Evolutionary conservation across 2,329 filamentous ascomycete genomes (phyloP), one percentile per base, ranked within the genome.

Genomic region (Alternaria triticimaculans): DNA sequence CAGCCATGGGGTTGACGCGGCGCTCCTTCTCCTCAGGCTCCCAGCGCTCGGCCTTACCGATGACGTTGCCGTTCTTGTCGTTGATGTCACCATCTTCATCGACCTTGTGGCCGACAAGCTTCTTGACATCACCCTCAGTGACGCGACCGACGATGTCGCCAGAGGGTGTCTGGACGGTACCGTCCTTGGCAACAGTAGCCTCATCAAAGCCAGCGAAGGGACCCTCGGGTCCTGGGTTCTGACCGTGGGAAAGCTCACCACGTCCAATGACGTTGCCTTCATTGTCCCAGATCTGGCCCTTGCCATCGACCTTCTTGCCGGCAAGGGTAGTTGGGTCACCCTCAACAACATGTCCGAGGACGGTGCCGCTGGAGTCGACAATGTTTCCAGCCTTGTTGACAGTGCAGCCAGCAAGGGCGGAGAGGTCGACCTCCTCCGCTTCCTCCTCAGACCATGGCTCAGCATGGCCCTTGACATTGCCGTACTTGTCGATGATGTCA

Each of bases 401-500:
- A 15, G 84, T 86, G 81, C 87, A 88, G 66, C 87, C 87, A 59
- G 86, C 86, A 44, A 90, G 84, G n/a, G 83, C 79, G 21, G 86
- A 88, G n/a, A 89, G 80, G 68, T 89, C 87, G 9, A 81, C 84
- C 69, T 83, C 82, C 60, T 76, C 80, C 45, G 78, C 81, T 72
- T 87, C 86, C 60, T 80, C 80, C 64, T 83, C 81, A 63, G 86
- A 82, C 58, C 84, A 88, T 5, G 85, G 86, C 73, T 87, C 86
- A n/a, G 84, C 86, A 62, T 86, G 85, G 30, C 86, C 86, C 78
- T 87, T 87, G 68, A 86, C 83, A 63, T 87, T 88, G 61, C 87
- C 88, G 74, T 93, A 94, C 78, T 89, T 89, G 83, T 96, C 93
- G 60, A 92, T 84, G 30, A 96, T 89, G 61, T 96, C 92, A 41